These are phyloP conservation scores for Tardiomyces blankii DNA, from an alignment of 1,139 yeast species.

Conservation along the genomic window DNA sequence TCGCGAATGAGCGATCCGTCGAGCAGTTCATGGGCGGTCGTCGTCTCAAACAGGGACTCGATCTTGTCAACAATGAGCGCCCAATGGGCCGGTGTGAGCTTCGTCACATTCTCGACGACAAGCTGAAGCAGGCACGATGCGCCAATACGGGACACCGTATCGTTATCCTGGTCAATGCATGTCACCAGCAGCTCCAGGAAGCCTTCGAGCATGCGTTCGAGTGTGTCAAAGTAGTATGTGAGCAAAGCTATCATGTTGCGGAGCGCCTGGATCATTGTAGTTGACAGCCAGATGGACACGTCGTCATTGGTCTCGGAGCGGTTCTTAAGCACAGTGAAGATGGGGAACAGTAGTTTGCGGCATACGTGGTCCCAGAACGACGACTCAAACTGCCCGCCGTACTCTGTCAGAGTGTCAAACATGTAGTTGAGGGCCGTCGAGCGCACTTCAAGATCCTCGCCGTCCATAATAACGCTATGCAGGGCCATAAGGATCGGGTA, in stretches of 20 bases:
- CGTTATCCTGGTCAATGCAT: constrained; percentile 94
- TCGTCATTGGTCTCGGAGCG: constrained; percentile 79
- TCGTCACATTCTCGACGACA: constrained; percentile 59
- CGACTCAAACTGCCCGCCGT: constrained; percentile 64
- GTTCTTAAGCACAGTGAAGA: constrained; percentile 66
- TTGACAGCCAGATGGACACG: constrained; percentile 88
- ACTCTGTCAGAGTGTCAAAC: constrained; percentile 69
- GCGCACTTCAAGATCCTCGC: constrained; percentile 89
- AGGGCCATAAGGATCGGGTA: constrained; percentile 79
- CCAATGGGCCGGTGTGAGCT: constrained; percentile 66
- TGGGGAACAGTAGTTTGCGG: constrained; percentile 73
- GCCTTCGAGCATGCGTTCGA: constrained; percentile 64
- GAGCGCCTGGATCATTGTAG: constrained; percentile 91
- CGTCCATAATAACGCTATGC: constrained; percentile 84
- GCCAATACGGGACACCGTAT: constrained; percentile 91
- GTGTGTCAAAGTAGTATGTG: constrained; percentile 64
- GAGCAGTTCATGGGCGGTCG: constrained; percentile 81
- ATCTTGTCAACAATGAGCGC: constrained; percentile 52
- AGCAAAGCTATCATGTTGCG: constrained; percentile 79
- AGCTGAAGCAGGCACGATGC: constrained; percentile 76
- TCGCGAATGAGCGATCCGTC: constrained; percentile 24
- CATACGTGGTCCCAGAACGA: constrained; percentile 80
- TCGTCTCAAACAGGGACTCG: constrained; percentile 56
- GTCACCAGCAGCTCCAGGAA: constrained; percentile 67
- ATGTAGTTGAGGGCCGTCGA: constrained; percentile 75